Base-by-base conservation (phyloP, 2,329 filamentous ascomycete genomes). In the Apiospora malaysiana region DNA sequence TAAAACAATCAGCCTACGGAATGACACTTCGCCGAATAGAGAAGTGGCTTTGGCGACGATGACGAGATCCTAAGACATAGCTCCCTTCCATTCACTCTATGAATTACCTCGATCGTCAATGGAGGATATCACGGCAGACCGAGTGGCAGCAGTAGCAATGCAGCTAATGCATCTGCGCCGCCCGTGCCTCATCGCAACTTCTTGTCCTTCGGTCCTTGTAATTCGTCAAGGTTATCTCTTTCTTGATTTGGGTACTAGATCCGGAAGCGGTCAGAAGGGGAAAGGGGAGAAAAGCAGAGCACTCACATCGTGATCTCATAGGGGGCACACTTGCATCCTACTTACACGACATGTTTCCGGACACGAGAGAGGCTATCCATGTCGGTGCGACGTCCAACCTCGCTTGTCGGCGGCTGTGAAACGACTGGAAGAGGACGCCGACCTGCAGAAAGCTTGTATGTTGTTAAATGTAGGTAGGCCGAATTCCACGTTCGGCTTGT, bases 281-380 rank as follows among this genome's bases (percentile, higher is more conserved):
- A 40, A 40, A 21, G 18, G 40, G 18, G 16, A 4, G 21, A 6
- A 32, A 32, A 32, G 32, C 6, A 32, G 8, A n/a, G 56, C 8
- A 21, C 9, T 21, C 56, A 21, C 18, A 9, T 1, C 27, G 56
- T 63, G 56, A 63, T 40, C 27, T 63, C 56, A 63, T 40, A n/a
- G 56, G 56, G 56, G 23, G 21, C 32, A 63, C 56, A 63, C 56
- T 40, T 9, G 18, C 9, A n/a, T 45, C 42, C 32, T 18, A 23
- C 32, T 63, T 40, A 63, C 56, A 63, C 56, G 9, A 63, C 56
- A 63, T 63, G 56, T 37, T 18, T 59, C 51, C 27, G 25, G 51
- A 59, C 51, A 59, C 51, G 51, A 59, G 56, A 40, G 27, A 63
- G 27, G 18, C 18, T 63, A 18, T 63, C 56, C 56, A 40, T 63